phyloP scores from a whole-genome alignment of 768 basidiomycete species.

The Megacollybia marginata region DNA sequence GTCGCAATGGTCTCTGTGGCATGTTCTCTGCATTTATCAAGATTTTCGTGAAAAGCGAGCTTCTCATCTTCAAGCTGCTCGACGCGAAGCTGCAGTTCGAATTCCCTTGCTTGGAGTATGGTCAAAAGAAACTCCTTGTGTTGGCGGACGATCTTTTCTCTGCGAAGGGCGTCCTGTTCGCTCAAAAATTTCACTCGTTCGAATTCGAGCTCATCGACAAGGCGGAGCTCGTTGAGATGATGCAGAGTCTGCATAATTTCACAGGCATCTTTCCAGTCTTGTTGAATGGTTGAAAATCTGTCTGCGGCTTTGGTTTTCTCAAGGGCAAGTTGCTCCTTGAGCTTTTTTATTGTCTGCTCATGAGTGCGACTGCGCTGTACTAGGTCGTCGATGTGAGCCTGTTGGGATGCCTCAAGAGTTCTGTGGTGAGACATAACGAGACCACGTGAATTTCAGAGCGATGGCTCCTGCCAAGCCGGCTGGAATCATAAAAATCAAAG shows the following conservation, averaged over 20 bases:
- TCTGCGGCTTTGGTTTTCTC: conserved; percentile 37
- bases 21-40: conserved; percentile 21
- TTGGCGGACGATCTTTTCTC: conserved; percentile 50
- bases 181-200: conserved; percentile 44
- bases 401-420: conserved; percentile 46
- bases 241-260: conserved; percentile 57
- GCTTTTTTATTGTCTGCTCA: conserved; percentile 51
- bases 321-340: conserved; percentile 37
- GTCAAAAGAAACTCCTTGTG: conserved; percentile 63
- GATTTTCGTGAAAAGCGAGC: conserved; percentile 9
- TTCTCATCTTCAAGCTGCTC: conserved; percentile 38
- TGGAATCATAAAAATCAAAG: conserved; percentile 52
- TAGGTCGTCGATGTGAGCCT: conserved; percentile 66
- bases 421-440: neutral
- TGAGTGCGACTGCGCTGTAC: conserved; percentile 61
- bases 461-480: conserved; percentile 61
- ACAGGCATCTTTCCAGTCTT: conserved; percentile 48
- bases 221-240: conserved; percentile 56
- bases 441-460: conserved; percentile 1
- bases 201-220: conserved; percentile 45
- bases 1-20: conserved; percentile 7
- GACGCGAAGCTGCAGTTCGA: conserved; percentile 48
- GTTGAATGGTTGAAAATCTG: conserved; percentile 34
- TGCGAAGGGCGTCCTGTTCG: conserved; percentile 45
- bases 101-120: conserved; percentile 59